Conservation (phyloP, 1,284 basidiomycete species). For the Ceratobasidium sp. region DNA sequence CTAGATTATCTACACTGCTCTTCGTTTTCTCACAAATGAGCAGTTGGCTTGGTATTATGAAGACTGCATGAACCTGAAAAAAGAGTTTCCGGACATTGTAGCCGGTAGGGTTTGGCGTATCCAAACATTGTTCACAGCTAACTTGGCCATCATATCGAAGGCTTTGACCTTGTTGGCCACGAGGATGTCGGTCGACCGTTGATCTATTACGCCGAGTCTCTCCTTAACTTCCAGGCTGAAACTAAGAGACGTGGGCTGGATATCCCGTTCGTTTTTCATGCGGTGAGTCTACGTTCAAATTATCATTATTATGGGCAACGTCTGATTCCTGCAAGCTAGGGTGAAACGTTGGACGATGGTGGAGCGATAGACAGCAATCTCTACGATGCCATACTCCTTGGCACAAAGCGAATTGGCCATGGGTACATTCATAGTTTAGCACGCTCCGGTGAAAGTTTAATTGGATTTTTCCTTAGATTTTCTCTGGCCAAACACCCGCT, state of each 20-base stretch:
- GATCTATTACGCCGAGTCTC: conserved; percentile 71
- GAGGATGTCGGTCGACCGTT: conserved; percentile 75
- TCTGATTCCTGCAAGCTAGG: conserved; percentile 61
- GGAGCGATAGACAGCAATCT: conserved; percentile 25
- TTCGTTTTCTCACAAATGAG: conserved; percentile 69
- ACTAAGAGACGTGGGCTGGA: conserved; percentile 70
- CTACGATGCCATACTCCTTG: conserved; percentile 38
- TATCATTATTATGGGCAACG: conserved; percentile 66
- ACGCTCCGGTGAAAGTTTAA: neutral
- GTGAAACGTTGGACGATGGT: conserved; percentile 28
- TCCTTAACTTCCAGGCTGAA: conserved; percentile 70
- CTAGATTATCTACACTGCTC: conserved; percentile 78
- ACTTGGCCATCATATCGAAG: conserved; percentile 55
- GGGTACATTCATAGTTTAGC: neutral
- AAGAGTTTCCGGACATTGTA: conserved; percentile 79
- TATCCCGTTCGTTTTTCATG: conserved; percentile 84
- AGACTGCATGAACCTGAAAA: conserved; percentile 79
- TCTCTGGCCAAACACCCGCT: neutral
- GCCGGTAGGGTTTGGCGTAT: conserved; percentile 61
- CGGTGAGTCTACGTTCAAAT: conserved; percentile 50
- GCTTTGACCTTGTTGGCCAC: conserved; percentile 84
- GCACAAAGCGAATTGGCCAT: conserved; percentile 37
- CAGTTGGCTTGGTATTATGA: conserved; percentile 75
- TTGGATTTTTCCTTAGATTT: neutral
- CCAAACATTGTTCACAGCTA: no score